Evolutionary conservation across 345 rosid species (phyloP).

Genomic region (Physaria fendleri): DNA sequence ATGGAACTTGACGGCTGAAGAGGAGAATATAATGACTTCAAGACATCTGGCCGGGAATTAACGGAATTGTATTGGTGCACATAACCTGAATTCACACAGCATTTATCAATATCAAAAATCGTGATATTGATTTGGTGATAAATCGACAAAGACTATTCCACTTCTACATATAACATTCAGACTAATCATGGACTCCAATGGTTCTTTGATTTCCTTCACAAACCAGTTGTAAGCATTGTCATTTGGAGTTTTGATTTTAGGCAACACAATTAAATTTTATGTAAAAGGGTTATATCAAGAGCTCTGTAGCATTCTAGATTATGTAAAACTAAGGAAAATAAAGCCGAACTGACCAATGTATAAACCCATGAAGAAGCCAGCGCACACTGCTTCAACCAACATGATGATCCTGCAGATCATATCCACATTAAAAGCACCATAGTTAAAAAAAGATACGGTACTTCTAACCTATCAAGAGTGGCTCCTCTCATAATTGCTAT

Average conservation of each 20-base stretch:
- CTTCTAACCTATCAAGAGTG: not conserved
- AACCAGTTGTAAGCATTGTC: not conserved
- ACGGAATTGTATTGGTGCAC: conserved; percentile 74
- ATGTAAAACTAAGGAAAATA: not conserved
- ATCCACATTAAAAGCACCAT: not conserved
- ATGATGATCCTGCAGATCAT: conserved; percentile 67
- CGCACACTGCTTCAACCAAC: conserved; percentile 73
- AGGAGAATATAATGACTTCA: conserved; percentile 90
- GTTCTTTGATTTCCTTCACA: not conserved
- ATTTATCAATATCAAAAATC: not conserved
- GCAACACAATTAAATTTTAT: not conserved
- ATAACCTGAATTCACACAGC: conserved; percentile 55
- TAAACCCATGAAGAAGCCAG: conserved; percentile 64
- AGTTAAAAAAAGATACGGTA: no score
- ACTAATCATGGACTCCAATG: no score
- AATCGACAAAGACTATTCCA: not conserved
- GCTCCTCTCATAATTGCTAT: not conserved
- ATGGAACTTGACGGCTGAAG: conserved; percentile 90
- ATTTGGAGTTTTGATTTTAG: not conserved
- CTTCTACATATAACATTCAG: not conserved
- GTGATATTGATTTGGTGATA: not conserved
- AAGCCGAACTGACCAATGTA: conserved; percentile 62
- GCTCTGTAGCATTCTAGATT: not conserved
- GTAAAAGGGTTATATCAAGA: not conserved
- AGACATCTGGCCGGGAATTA: conserved; percentile 86